Evolutionary conservation across 2,329 filamentous ascomycete genomes (phyloP).

Genomic region (Hymenoscyphus fraxineus): DNA sequence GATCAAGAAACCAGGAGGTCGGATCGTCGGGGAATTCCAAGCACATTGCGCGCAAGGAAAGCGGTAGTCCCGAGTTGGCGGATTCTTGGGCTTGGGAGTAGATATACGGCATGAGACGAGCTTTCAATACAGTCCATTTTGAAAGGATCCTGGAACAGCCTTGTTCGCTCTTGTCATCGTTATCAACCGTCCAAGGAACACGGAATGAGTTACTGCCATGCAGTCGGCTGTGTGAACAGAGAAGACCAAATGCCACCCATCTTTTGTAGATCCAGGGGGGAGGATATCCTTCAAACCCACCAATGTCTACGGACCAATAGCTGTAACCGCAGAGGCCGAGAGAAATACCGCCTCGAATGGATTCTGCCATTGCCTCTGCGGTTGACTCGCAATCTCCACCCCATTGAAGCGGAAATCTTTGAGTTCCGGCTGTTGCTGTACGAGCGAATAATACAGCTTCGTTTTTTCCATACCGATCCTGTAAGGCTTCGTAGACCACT

Average conservation of each 20-base stretch:
- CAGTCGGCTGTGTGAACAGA: constrained; percentile 57
- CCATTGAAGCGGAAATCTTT: constrained; percentile 58
- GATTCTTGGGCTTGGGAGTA: constrained; percentile 49
- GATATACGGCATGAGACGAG: constrained; percentile 56
- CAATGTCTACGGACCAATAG: constrained; percentile 61
- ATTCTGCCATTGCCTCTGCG: constrained; percentile 59
- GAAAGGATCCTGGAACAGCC: constrained; percentile 48
- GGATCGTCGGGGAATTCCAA: constrained; percentile 58
- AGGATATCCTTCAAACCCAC: constrained; percentile 58
- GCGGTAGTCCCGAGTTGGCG: constrained; percentile 47
- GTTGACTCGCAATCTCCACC: constrained; percentile 62
- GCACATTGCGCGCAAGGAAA: constrained; percentile 53
- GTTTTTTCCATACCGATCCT: constrained; percentile 44
- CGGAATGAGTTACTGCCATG: constrained; percentile 58
- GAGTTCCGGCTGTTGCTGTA: constrained; percentile 54
- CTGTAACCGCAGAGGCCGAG: constrained; percentile 55
- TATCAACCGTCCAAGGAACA: constrained; percentile 60
- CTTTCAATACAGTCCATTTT: constrained; percentile 44
- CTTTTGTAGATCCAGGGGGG: constrained; percentile 58
- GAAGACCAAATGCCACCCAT: constrained; percentile 60
- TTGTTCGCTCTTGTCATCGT: constrained; percentile 47
- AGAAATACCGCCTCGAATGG: constrained; percentile 54
- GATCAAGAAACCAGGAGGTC: constrained; percentile 54
- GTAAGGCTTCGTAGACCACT: constrained; percentile 52
- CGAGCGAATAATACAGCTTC: constrained; percentile 57